A percentile compares a stretch with the other conserved stretches of the same genome.
Conservation (phyloP, 257 asterid species). For the Parsonsia alboflavescens region DNA sequence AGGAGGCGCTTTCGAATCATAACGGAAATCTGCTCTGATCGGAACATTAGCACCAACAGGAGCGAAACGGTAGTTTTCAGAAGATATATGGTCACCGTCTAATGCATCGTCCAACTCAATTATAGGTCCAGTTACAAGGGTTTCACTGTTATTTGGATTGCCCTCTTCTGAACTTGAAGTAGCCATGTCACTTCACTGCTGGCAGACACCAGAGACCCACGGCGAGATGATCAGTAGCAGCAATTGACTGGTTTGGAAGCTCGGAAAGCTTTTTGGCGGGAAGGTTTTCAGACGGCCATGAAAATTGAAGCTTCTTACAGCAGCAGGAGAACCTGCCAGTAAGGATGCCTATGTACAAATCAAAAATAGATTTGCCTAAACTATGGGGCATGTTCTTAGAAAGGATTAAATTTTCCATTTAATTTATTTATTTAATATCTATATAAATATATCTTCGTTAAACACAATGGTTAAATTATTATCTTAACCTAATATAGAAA, state of each 20-base stretch:
- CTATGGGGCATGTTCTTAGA: no score
- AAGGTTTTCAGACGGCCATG: not conserved
- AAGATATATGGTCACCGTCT: constrained; percentile 51
- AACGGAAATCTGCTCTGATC: constrained; percentile 30
- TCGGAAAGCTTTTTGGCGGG: not conserved
- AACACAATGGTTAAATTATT: no score
- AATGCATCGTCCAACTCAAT: constrained; percentile 54
- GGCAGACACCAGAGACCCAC: not conserved
- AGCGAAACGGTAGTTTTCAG: constrained; percentile 58
- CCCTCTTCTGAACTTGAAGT: not conserved
- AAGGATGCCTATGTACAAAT: no score
- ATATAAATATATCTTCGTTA: no score
- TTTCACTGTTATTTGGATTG: not conserved
- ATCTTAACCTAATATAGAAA: no score
- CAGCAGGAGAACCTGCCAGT: not conserved
- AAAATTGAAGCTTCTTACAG: not conserved
- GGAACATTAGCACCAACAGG: constrained; percentile 61
- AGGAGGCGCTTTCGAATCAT: constrained; percentile 54
- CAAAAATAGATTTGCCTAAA: no score
- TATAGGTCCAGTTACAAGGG: not conserved
- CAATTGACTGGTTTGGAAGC: not conserved
- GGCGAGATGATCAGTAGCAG: not conserved
- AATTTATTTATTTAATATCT: no score
- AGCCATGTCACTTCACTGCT: constrained; percentile 1
- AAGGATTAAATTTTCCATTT: no score